Percentiles rank a stretch among this genome's conserved stretches.
Conservation (phyloP, 768 basidiomycete species). For the Astraeus odoratus region DNA sequence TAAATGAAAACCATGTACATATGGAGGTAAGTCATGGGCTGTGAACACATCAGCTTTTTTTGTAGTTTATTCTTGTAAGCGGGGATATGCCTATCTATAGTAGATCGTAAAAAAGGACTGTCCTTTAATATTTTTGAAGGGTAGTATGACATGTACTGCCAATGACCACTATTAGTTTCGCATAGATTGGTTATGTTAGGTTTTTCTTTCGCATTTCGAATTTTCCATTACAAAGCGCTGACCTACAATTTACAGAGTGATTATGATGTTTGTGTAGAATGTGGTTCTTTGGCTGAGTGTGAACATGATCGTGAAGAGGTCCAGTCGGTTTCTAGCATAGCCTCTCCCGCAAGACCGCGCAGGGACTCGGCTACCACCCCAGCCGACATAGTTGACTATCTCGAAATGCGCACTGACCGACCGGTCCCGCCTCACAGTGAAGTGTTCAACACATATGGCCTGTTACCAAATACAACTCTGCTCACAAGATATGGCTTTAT, state of each 20-base stretch:
- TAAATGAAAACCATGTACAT: slow-evolving; percentile 61
- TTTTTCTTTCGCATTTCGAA: slow-evolving; percentile 1
- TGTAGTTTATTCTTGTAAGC: neutral
- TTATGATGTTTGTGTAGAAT: slow-evolving; percentile 63
- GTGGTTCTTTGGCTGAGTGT: slow-evolving; percentile 65
- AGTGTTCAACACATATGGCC: slow-evolving; percentile 76
- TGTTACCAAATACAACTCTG: slow-evolving; percentile 57
- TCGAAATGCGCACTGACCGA: slow-evolving; percentile 63
- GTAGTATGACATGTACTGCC: neutral
- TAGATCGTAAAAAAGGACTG: no score
- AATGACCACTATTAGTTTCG: neutral
- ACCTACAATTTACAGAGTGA: slow-evolving; percentile 45
- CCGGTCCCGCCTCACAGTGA: slow-evolving; percentile 46
- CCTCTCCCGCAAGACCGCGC: slow-evolving; percentile 9
- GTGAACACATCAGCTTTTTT: neutral
- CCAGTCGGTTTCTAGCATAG: slow-evolving; percentile 1
- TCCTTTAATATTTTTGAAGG: no score
- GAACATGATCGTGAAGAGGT: slow-evolving; percentile 46
- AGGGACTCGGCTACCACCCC: slow-evolving; percentile 5
- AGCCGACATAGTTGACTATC: slow-evolving; percentile 30
- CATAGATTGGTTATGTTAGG: neutral
- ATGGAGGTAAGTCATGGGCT: slow-evolving; percentile 47
- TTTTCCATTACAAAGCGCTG: slow-evolving; percentile 4
- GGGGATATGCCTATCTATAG: no score
- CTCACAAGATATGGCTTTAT: slow-evolving; percentile 67